Percentiles rank a stretch among this genome's conserved stretches.
Evolutionary conservation across 306 rosid species (phyloP).

Genomic region (Glycine tomentella): DNA sequence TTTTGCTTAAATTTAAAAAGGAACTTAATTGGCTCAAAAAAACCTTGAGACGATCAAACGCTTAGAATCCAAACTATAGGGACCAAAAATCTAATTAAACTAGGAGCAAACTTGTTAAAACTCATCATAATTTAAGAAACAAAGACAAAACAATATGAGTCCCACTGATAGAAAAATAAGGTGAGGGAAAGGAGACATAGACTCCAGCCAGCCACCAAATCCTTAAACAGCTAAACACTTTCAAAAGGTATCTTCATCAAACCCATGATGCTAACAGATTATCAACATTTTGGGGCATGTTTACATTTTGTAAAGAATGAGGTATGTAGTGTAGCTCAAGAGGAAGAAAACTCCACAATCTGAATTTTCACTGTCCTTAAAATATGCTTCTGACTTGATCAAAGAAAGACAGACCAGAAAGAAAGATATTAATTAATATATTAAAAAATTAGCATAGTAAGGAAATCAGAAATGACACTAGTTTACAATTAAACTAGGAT

Average conservation of each 20-base stretch:
- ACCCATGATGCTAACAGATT: conserved; percentile 15
- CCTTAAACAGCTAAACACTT: conserved; percentile 7
- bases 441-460: neutral
- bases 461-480: conserved; percentile 6
- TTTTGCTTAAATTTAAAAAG: neutral
- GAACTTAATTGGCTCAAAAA: neutral
- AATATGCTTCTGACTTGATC: neutral
- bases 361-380: conserved; percentile 14
- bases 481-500: neutral
- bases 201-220: conserved; percentile 22
- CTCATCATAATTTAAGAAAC: neutral
- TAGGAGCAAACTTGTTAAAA: neutral
- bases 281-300: neutral
- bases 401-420: neutral
- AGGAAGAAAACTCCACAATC: conserved; percentile 16
- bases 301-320: conserved; percentile 5
- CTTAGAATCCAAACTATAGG: neutral
- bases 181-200: neutral
- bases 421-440: neutral
- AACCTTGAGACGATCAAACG: neutral
- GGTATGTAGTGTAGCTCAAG: neutral
- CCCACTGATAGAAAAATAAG: neutral
- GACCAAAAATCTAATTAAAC: neutral
- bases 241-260: neutral
- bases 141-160: neutral